Evolutionary conservation across 108 stramenopile genomes (phyloP), one percentile per base, ranked within the genome.

Genomic region (Seminavis robusta): DNA sequence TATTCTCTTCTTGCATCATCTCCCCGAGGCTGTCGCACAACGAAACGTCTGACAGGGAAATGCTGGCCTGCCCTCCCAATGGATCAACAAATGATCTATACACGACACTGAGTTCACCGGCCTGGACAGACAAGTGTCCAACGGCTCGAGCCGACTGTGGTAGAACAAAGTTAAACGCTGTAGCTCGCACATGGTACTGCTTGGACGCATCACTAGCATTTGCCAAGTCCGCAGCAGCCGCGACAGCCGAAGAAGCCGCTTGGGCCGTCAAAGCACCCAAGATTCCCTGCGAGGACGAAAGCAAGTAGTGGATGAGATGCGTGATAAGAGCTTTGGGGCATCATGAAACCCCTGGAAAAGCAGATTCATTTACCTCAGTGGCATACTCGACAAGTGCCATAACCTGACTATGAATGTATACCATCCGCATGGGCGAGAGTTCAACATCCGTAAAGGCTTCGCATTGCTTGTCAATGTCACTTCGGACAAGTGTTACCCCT

Each of bases 401-500:
- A 0, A 90, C 68, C 54, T 89, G 88, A 29, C 83, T 58, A 30
- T 93, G 92, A 20, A 93, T 63, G 63, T 79, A 80, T 15, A 82
- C 81, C 47, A 87, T 76, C 10, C 82, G 67, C 78, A 93, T 85
- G 1, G 88, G 86, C 24, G 88, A 93, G 1, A 93, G 61, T 3
- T 63, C 67, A 11, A 93, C 71, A 28, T 68, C 52, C 43, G 81
- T 86, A 53, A 67, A 81, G 4, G 80, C 80, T 38, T 83, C 82
- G 21, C 69, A 55, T 41, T 72, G 47, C n/a, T n/a, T n/a, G 23
- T 59, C 45, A 28, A 48, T 58, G 32, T 77, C 60, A 29, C 44
- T 44, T 16, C 42, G 52, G 16, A 52, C 61, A 7, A 71, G 52
- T 24, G 57, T 37, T 32, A 71, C 42, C 13, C 52, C 61, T 26